These are phyloP conservation scores for Hypoxylon fuscum DNA, from an alignment of 495 filamentous ascomycete genomes.

Conservation along the genomic window DNA sequence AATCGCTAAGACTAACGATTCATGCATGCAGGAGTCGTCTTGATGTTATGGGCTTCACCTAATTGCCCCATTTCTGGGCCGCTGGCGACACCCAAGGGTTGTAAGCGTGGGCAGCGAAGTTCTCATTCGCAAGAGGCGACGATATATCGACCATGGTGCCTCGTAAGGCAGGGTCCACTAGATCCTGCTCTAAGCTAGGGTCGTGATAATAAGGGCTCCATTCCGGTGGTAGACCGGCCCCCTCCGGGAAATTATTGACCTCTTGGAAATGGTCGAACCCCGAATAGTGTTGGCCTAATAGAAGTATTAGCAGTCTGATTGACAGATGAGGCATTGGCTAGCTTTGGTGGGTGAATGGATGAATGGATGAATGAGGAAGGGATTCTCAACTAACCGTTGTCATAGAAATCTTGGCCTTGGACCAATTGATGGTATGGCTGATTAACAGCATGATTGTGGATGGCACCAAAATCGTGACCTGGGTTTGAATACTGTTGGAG, in stretches of 20 bases:
- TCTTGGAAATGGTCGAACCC: constrained; percentile 43
- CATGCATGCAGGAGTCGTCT: constrained; percentile 5
- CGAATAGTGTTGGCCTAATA: constrained; percentile 40
- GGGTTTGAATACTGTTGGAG: constrained; percentile 37
- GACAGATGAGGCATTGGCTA: no score
- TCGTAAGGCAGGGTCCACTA: constrained; percentile 44
- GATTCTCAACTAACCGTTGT: constrained; percentile 42
- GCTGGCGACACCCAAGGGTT: constrained; percentile 42
- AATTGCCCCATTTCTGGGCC: constrained; percentile 45
- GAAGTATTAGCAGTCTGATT: constrained; percentile 22
- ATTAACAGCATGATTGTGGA: constrained; percentile 32
- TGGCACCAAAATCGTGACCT: constrained; percentile 34
- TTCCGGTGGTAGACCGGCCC: constrained; percentile 33
- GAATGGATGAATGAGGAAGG: no score
- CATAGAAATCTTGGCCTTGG: constrained; percentile 40
- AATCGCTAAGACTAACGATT: constrained; percentile 19
- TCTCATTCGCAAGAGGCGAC: constrained; percentile 40
- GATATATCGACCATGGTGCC: constrained; percentile 41
- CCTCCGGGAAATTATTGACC: constrained; percentile 30
- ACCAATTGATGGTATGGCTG: constrained; percentile 40
- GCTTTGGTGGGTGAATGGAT: no score
- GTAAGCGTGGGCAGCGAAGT: constrained; percentile 36
- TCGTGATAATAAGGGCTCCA: constrained; percentile 41
- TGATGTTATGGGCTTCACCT: constrained; percentile 6
- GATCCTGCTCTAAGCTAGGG: constrained; percentile 36